Evolutionary conservation across 768 basidiomycete genomes (phyloP).

Genomic region (Aureoboletus auriporus): DNA sequence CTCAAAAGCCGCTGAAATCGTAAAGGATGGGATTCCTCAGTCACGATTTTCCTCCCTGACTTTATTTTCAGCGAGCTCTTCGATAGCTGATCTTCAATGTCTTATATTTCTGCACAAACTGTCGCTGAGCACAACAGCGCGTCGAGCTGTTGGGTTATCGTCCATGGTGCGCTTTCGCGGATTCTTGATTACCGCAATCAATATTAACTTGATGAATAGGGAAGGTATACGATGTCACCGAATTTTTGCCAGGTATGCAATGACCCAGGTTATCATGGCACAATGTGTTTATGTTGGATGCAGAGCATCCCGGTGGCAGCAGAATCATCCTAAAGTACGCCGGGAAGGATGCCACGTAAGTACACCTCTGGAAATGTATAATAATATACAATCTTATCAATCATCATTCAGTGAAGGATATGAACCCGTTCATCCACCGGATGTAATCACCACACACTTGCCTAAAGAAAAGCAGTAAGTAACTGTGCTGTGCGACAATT

Average conservation of each 20-base stretch:
- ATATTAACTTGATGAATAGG: slow-evolving; percentile 66
- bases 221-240: slow-evolving; percentile 72
- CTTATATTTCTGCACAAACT: slow-evolving; percentile 36
- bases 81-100: slow-evolving; percentile 8
- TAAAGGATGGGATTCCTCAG: neutral
- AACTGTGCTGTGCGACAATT: neutral
- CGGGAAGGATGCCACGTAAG: slow-evolving; percentile 82
- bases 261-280: slow-evolving; percentile 33
- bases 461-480: slow-evolving; percentile 77
- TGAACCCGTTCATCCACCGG: slow-evolving; percentile 83
- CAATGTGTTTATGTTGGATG: neutral
- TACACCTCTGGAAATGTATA: neutral
- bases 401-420: slow-evolving; percentile 53
- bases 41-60: neutral
- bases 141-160: slow-evolving; percentile 74
- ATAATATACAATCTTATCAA: neutral
- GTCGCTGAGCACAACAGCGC: slow-evolving; percentile 50
- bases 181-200: slow-evolving; percentile 38
- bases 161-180: slow-evolving; percentile 50
- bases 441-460: slow-evolving; percentile 71
- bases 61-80: neutral
- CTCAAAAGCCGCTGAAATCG: slow-evolving; percentile 8
- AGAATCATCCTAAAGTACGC: slow-evolving; percentile 83
- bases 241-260: slow-evolving; percentile 68
- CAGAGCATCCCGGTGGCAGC: slow-evolving; percentile 73